Evolutionary conservation across 345 rosid genomes (phyloP), one percentile per base, ranked within the genome.

Genomic region (Gossypium ekmanianum): DNA sequence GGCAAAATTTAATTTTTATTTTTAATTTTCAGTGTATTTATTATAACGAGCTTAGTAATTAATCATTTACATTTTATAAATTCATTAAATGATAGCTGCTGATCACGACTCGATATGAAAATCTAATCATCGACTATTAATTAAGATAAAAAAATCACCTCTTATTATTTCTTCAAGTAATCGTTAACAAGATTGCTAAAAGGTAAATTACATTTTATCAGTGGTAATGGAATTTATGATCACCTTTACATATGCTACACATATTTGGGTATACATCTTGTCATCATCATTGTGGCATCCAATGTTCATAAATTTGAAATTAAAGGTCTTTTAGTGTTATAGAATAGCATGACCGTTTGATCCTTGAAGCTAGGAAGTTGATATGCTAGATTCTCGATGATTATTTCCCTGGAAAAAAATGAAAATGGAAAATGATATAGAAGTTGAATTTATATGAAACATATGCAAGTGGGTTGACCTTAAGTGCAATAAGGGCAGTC

Each of bases 401-500:
- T 44, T 20, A 16, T 61, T 34, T 62, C 5, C 3, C 0, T 16
- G 9, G 17, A 2, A 3, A 0, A 39, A 9, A 9, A 58, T 3
- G 13, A 55, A n/a, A 20, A 57, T 2, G 51, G 11, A 47, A 24
- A 24, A 24, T 24, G 61, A 59, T 59, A 0, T 24, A 11, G 41
- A 24, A 24, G 9, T 4, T 59, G 17, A 26, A 34, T 1, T 39
- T 1, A 63, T 17, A 22, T 7, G 20, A 63, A 34, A 8, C 20
- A 45, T 18, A 12, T 22, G 24, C 43, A 61, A 44, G 68, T 74
- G 34, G 82, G 77, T 74, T 74, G 77, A 66, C 83, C 64, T 34
- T 12, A 55, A 58, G 34, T 22, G 62, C 2, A 22, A 20, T 10
- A 4, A 20, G 62, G 14, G 29, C 62, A 58, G 3, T 22, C 62